These are phyloP conservation scores for Mycocalia duriaeana DNA, from an alignment of 1,284 basidiomycete genomes.

Conservation along the genomic window DNA sequence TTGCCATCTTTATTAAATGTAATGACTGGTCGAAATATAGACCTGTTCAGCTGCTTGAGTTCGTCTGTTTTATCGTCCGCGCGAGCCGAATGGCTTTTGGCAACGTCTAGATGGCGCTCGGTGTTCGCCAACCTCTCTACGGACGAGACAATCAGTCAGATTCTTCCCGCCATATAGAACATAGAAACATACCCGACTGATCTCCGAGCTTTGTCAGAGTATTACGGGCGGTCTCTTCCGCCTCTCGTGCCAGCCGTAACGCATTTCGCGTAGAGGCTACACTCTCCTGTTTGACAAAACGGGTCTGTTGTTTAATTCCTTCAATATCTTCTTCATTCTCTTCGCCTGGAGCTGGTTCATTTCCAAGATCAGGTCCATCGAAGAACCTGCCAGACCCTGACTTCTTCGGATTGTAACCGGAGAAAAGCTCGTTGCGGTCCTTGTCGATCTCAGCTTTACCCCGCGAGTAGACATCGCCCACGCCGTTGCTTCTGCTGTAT, in stretches of 20 bases:
- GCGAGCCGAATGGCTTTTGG: slow-evolving; percentile 84
- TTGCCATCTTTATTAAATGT: slow-evolving; percentile 91
- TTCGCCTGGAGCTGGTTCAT: slow-evolving; percentile 55
- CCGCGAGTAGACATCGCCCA: slow-evolving; percentile 61
- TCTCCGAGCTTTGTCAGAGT: slow-evolving; percentile 87
- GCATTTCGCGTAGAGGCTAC: slow-evolving; percentile 91
- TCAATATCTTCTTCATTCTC: slow-evolving; percentile 96
- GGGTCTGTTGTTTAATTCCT: slow-evolving; percentile 91
- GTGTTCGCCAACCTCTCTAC: slow-evolving; percentile 89
- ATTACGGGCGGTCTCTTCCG: slow-evolving; percentile 90
- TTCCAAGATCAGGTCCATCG: slow-evolving; percentile 47
- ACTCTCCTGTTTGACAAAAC: slow-evolving; percentile 89
- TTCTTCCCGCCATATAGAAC: slow-evolving; percentile 5
- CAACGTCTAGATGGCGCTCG: slow-evolving; percentile 91
- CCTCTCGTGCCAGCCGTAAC: slow-evolving; percentile 86
- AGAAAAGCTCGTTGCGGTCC: slow-evolving; percentile 72
- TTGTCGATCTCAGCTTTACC: slow-evolving; percentile 52
- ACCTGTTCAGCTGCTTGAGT: slow-evolving; percentile 89
- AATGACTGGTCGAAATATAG: slow-evolving; percentile 91
- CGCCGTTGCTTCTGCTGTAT: slow-evolving; percentile 46
- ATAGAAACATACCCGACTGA: slow-evolving; percentile 77
- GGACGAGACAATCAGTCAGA: slow-evolving; percentile 7
- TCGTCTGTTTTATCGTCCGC: slow-evolving; percentile 94
- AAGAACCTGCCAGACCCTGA: slow-evolving; percentile 59
- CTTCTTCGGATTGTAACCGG: slow-evolving; percentile 63